phyloP scores from a whole-genome alignment of 2,329 filamentous ascomycete genomes.

The Torrubiella hemipterigena region DNA sequence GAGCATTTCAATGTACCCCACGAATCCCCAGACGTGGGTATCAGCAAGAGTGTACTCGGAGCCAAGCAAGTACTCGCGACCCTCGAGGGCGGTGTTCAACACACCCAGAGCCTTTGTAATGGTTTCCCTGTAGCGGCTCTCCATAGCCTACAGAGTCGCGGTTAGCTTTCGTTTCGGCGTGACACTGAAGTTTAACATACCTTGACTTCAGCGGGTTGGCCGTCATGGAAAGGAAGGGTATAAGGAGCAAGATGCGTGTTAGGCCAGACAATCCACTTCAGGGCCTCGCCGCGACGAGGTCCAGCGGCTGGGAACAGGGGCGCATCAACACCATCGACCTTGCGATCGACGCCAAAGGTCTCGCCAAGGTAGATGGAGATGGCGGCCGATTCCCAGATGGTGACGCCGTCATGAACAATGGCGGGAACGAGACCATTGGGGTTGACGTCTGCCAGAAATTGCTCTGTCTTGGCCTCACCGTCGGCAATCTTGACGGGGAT shows the following conservation, averaged over 20 bases:
- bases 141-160: background rate
- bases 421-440: slow-evolving; percentile 8
- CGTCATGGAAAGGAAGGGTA: background rate
- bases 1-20: slow-evolving; percentile 4
- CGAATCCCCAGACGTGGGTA: slow-evolving; percentile 5
- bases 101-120: slow-evolving; percentile 1
- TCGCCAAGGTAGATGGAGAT: slow-evolving; percentile 7
- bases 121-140: slow-evolving; percentile 1
- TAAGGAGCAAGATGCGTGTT: slow-evolving; percentile 2
- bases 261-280: slow-evolving; percentile 7
- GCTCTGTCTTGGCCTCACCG: slow-evolving; percentile 1
- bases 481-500: slow-evolving; percentile 2
- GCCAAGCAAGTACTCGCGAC: slow-evolving; percentile 1
- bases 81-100: slow-evolving; percentile 1
- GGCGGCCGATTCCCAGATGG: slow-evolving; percentile 7
- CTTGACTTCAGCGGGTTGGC: background rate
- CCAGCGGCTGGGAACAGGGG: background rate
- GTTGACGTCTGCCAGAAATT: slow-evolving; percentile 5
- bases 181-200: background rate
- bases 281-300: slow-evolving; percentile 3
- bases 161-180: no score
- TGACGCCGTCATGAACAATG: slow-evolving; percentile 2
- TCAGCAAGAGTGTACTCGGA: slow-evolving; percentile 3
- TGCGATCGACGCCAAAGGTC: slow-evolving; percentile 2
- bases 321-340: background rate